phyloP scores from a whole-genome alignment of 2,329 filamentous ascomycete genomes.

The Talaromyces sp. region DNA sequence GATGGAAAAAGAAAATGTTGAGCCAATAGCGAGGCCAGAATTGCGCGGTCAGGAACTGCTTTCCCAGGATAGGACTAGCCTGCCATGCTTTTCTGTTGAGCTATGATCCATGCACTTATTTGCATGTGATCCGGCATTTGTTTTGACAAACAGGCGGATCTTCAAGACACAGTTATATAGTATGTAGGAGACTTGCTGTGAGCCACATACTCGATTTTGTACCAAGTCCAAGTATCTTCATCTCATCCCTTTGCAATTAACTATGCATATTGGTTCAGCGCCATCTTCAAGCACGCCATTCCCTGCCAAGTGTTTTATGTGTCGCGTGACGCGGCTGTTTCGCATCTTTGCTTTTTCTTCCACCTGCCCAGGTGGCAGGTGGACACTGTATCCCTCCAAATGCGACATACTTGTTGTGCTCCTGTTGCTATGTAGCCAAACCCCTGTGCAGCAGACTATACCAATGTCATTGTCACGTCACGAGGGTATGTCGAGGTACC shows the following conservation, averaged over 20 bases:
- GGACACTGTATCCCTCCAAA: background rate
- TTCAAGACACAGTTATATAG: too few relatives aligned
- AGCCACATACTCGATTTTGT: background rate
- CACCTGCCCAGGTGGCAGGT: background rate
- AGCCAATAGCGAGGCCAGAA: background rate
- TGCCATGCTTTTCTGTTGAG: conserved; percentile 2
- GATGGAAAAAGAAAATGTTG: background rate
- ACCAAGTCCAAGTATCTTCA: background rate
- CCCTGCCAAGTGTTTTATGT: background rate
- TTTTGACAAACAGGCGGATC: background rate
- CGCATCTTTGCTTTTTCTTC: background rate
- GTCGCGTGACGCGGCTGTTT: conserved; percentile 1
- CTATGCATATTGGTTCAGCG: background rate
- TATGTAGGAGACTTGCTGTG: too few relatives aligned
- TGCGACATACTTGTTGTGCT: background rate
- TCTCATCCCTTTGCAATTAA: background rate
- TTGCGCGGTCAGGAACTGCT: background rate
- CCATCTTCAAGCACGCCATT: background rate
- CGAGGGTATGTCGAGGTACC: too few relatives aligned
- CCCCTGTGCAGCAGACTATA: too few relatives aligned
- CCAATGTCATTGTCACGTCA: too few relatives aligned
- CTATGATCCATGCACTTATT: background rate
- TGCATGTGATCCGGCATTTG: background rate
- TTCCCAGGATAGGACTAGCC: background rate
- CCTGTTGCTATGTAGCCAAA: background rate